These are phyloP conservation scores for Magnusiomyces sp. DNA, from an alignment of 1,139 yeast genomes.

Conservation along the genomic window DNA sequence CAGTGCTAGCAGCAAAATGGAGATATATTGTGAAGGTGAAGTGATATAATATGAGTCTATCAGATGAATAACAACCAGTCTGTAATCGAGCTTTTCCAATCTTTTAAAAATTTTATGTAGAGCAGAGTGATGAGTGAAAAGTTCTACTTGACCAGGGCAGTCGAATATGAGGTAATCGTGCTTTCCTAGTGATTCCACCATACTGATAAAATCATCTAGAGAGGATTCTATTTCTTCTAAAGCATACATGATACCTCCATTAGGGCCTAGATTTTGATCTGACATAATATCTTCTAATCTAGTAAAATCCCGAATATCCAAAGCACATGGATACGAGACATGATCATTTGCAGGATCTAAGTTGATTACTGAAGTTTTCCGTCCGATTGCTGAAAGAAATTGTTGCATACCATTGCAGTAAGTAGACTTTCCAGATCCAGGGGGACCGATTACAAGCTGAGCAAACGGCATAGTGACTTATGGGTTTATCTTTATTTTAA, in stretches of 20 bases:
- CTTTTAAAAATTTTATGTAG: conserved; percentile 62
- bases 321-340: conserved; percentile 69
- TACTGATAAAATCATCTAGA: conserved; percentile 52
- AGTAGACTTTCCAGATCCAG: conserved; percentile 95
- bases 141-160: conserved; percentile 96
- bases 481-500: too few relatives aligned
- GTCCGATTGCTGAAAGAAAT: conserved; percentile 86
- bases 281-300: conserved; percentile 88
- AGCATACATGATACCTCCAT: conserved; percentile 90
- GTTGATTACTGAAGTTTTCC: conserved; percentile 74
- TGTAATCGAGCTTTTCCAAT: conserved; percentile 59
- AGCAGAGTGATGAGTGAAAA: conserved; percentile 86
- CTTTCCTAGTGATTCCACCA: conserved; percentile 49
- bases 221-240: conserved; percentile 51
- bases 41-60: conserved; percentile 82
- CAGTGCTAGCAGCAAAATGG: conserved; percentile 68
- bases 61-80: conserved; percentile 80
- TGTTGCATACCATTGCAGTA: conserved; percentile 88
- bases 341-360: conserved; percentile 93
- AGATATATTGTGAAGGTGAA: conserved; percentile 85
- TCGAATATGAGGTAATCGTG: conserved; percentile 78
- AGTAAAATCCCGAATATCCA: conserved; percentile 83
- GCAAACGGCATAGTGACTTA: conserved; percentile 49
- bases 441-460: conserved; percentile 93
- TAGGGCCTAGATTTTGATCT: conserved; percentile 78